A percentile compares a stretch with the other conserved stretches of the same genome.
These are phyloP conservation scores for Allomyces macrogynus DNA, from an alignment of 192 early-diverging fungal genomes.

Conservation along the genomic window DNA sequence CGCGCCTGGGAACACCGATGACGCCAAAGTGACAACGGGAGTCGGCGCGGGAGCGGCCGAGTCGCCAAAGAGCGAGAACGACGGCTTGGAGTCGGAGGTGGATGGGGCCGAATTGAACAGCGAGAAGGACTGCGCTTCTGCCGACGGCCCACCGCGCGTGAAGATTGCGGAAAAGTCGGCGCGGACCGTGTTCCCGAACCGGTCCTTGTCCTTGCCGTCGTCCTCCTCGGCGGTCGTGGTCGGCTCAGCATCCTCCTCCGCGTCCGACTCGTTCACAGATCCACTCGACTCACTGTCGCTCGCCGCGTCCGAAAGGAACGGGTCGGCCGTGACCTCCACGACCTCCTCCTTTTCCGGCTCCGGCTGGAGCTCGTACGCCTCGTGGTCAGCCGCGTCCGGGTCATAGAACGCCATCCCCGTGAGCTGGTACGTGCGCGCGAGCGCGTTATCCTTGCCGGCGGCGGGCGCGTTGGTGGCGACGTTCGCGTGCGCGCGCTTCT, in stretches of 20 bases:
- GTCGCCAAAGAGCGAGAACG: background rate
- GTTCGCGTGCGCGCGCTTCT: background rate
- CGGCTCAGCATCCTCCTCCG: too few relatives aligned
- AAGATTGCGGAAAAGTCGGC: background rate
- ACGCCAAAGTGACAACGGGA: background rate
- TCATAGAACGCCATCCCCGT: background rate
- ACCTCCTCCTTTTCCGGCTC: too few relatives aligned
- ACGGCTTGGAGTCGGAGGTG: background rate
- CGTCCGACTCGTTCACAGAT: background rate
- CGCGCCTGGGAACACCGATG: too few relatives aligned
- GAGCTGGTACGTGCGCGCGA: background rate
- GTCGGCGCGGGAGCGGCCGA: background rate
- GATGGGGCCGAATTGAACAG: background rate
- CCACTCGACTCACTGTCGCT: background rate
- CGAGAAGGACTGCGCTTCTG: background rate
- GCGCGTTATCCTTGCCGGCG: background rate
- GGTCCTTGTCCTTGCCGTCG: too few relatives aligned
- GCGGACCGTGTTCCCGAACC: background rate
- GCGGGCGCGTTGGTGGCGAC: background rate
- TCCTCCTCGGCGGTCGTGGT: background rate
- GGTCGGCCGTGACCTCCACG: too few relatives aligned
- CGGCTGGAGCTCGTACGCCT: background rate
- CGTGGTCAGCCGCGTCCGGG: background rate
- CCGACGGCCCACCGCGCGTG: background rate
- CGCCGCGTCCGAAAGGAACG: too few relatives aligned